phyloP scores from a whole-genome alignment of 2,329 filamentous ascomycete species.

The Elsinoe necatrix region DNA sequence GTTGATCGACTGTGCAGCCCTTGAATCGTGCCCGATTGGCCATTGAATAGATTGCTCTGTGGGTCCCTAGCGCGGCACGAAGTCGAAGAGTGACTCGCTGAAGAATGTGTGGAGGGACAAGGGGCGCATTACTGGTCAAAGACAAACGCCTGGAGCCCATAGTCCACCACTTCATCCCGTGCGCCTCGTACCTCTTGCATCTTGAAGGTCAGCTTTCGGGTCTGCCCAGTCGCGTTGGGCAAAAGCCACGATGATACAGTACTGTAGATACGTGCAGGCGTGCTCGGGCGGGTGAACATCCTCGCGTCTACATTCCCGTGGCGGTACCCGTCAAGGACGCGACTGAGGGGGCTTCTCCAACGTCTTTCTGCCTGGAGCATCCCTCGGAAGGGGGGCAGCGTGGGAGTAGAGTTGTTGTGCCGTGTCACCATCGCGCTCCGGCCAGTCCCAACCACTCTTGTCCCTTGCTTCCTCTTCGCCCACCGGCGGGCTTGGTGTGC shows the following conservation, averaged over 20 bases:
- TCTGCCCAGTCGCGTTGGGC: background rate
- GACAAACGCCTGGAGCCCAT: conserved; percentile 10
- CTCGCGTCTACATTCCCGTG: conserved; percentile 9
- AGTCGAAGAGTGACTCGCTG: background rate
- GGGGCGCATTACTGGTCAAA: background rate
- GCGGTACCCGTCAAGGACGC: background rate
- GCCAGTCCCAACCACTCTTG: conserved; percentile 9
- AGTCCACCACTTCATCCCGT: conserved; percentile 8
- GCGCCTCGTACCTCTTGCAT: background rate
- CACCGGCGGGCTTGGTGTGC: background rate
- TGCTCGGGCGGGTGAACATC: background rate
- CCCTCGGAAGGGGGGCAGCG: background rate
- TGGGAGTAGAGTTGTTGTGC: background rate
- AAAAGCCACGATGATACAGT: background rate
- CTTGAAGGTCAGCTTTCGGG: background rate
- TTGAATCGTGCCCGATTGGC: conserved; percentile 5
- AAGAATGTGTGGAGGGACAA: background rate
- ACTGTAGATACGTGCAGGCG: background rate
- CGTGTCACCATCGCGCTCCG: conserved; percentile 6
- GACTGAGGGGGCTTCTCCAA: conserved; percentile 11
- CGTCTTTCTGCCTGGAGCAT: conserved; percentile 4
- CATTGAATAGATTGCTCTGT: conserved; percentile 1
- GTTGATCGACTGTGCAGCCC: conserved; percentile 5
- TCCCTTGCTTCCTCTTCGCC: background rate
- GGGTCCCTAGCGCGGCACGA: conserved; percentile 1